phyloP scores from a whole-genome alignment of 441 rosid genomes.

The Brassica hybrid region DNA sequence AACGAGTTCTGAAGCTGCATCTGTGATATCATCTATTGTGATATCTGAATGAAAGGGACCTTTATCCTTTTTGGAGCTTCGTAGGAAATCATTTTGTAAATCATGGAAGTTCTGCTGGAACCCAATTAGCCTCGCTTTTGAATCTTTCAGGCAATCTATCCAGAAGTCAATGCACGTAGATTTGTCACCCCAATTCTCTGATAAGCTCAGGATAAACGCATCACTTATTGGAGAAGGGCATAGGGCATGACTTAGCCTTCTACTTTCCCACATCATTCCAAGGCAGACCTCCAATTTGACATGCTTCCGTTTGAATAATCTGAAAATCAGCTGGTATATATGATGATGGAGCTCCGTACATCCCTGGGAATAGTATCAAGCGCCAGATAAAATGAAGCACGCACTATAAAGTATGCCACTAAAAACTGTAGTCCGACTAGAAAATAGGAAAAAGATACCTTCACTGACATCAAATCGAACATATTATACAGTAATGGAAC shows the following conservation, averaged over 20 bases:
- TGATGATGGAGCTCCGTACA: constrained; percentile 52
- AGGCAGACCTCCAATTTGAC: constrained; percentile 60
- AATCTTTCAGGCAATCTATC: constrained; percentile 69
- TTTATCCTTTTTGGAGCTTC: constrained; percentile 41
- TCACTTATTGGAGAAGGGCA: constrained; percentile 81
- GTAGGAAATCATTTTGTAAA: constrained; percentile 40
- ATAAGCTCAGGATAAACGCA: constrained; percentile 51
- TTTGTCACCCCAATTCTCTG: constrained; percentile 57
- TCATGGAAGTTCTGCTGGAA: constrained; percentile 64
- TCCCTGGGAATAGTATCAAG: constrained; percentile 57
- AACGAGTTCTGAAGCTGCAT: constrained; percentile 61
- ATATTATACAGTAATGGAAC: constrained; percentile 63
- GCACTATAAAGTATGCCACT: constrained; percentile 20
- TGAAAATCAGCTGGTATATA: constrained; percentile 65
- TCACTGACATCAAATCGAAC: constrained; percentile 71
- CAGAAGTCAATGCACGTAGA: constrained; percentile 66
- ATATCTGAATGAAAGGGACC: constrained; percentile 42
- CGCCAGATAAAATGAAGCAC: constrained; percentile 21
- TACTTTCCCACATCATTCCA: constrained; percentile 74
- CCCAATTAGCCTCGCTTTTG: constrained; percentile 62
- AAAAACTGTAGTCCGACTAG: constrained; percentile 8
- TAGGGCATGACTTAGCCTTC: constrained; percentile 89
- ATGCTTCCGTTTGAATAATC: constrained; percentile 57
- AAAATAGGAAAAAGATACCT: constrained; percentile 54
- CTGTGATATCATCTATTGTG: constrained; percentile 61